Evolutionary conservation across 2,329 filamentous ascomycete genomes (phyloP), one percentile per base, ranked within the genome.

Genomic region (Trichoderma harzianum): DNA sequence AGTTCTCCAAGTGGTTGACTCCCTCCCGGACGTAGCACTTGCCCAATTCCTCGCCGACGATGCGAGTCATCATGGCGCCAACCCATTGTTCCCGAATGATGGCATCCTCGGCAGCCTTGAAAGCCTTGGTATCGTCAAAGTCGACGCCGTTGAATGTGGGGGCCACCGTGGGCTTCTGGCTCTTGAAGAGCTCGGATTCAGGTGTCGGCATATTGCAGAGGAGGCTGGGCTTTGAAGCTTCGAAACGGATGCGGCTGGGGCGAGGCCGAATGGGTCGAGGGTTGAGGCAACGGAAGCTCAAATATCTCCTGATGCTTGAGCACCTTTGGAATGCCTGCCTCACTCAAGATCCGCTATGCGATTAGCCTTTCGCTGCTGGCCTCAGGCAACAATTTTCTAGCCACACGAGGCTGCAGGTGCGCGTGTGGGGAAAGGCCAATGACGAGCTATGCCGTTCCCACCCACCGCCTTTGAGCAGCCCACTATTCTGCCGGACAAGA

Each of bases 11-110:
- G 81, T 96, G 93, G 82, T 96, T 96, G 76, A 95, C 92, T 71
- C 93, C 93, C 83, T 96, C 92, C 76, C 89, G 87, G 82, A 90
- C 89, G 83, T 96, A 96, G 86, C 93, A 96, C 85, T 94, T 95
- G 82, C 91, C 88, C 84, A 96, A 85, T 86, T 96, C 93, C 81
- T 95, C 92, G 75, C 92, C 86, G 70, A 96, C 92, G 74, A 96
- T 84, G 73, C 93, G 87, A 72, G 92, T 92, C 93, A 95, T 96
- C 93, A 96, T 96, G 81, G 91, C 91, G 81, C 90, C 90, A 73
- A 96, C 92, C 93, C 93, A 96, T 85, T 96, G 93, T 84, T 96
- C 93, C 74, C 93, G 88, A 77, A 96, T 89, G 71, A 96, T 88
- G 75, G 93, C 88, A 81, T 96, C 93, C 81, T 95, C 93, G 69